Evolutionary conservation across 2,329 filamentous ascomycete genomes (phyloP).

Genomic region (Nothomitra cinnamomea): DNA sequence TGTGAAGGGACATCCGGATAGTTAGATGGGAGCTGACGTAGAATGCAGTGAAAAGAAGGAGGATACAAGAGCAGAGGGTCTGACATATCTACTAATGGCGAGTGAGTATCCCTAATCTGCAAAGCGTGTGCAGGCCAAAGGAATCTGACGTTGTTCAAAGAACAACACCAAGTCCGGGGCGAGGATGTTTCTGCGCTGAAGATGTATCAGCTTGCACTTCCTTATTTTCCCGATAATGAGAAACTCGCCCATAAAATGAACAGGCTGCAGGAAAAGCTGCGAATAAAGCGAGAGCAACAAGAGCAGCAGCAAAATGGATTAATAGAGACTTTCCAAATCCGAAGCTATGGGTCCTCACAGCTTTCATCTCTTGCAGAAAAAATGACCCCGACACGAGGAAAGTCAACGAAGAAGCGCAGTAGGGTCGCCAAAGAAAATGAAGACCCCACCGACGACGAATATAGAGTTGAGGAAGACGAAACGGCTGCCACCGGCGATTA

Average conservation of each 20-base stretch:
- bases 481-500: slow-evolving; percentile 17
- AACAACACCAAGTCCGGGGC: slow-evolving; percentile 72
- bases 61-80: slow-evolving; percentile 60
- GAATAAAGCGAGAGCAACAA: slow-evolving; percentile 19
- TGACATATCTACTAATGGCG: slow-evolving; percentile 77
- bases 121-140: neutral
- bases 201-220: slow-evolving; percentile 65
- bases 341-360: slow-evolving; percentile 15
- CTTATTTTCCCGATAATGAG: slow-evolving; percentile 71
- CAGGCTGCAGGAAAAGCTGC: slow-evolving; percentile 33
- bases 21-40: neutral
- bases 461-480: slow-evolving; percentile 9
- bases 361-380: slow-evolving; percentile 20
- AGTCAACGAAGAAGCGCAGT: slow-evolving; percentile 18
- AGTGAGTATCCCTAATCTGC: slow-evolving; percentile 17
- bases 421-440: slow-evolving; percentile 18
- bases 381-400: slow-evolving; percentile 15
- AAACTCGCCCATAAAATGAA: slow-evolving; percentile 48
- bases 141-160: neutral
- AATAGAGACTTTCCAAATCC: neutral
- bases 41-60: slow-evolving; percentile 38
- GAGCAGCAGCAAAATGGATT: slow-evolving; percentile 8
- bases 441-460: slow-evolving; percentile 19
- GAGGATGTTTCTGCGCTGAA: slow-evolving; percentile 62
- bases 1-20: too few relatives aligned